Percentiles rank a stretch among this genome's conserved stretches.
Conservation (phyloP, 768 basidiomycete genomes). For the Naematelia encephala region DNA sequence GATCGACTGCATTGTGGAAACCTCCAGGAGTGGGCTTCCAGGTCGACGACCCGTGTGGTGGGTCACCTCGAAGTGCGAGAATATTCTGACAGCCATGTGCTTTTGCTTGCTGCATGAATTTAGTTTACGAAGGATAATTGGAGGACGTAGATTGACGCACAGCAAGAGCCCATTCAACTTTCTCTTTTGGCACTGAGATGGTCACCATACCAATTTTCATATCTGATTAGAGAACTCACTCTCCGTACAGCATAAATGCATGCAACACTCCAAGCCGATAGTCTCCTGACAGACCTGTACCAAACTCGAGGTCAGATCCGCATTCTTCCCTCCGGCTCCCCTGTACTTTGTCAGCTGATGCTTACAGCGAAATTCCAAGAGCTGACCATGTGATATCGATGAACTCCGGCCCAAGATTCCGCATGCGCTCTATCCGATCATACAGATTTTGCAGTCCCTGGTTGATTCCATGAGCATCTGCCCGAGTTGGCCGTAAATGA, state of each 20-base stretch:
- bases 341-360: constrained; percentile 53
- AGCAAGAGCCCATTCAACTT: constrained; percentile 83
- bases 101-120: constrained; percentile 71
- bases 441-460: constrained; percentile 92
- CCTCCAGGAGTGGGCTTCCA: constrained; percentile 92
- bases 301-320: constrained; percentile 87
- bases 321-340: constrained; percentile 95
- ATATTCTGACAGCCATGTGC: constrained; percentile 84
- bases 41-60: constrained; percentile 78
- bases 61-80: constrained; percentile 88
- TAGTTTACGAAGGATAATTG: constrained; percentile 10
- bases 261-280: constrained; percentile 93
- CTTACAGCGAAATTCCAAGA: neutral
- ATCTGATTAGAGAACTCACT: constrained; percentile 50
- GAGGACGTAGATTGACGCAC: constrained; percentile 56
- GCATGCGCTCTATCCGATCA: constrained; percentile 98
- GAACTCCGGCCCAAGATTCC: constrained; percentile 89
- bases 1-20: constrained; percentile 85
- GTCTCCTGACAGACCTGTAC: constrained; percentile 89
- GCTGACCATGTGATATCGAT: constrained; percentile 91
- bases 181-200: constrained; percentile 71
- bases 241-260: constrained; percentile 98
- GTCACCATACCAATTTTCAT: neutral
- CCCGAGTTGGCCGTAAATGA: neutral
- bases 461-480: neutral